Base-by-base conservation (phyloP, 2,329 filamentous ascomycete species). In the Pseudohalonectria lignicola region DNA sequence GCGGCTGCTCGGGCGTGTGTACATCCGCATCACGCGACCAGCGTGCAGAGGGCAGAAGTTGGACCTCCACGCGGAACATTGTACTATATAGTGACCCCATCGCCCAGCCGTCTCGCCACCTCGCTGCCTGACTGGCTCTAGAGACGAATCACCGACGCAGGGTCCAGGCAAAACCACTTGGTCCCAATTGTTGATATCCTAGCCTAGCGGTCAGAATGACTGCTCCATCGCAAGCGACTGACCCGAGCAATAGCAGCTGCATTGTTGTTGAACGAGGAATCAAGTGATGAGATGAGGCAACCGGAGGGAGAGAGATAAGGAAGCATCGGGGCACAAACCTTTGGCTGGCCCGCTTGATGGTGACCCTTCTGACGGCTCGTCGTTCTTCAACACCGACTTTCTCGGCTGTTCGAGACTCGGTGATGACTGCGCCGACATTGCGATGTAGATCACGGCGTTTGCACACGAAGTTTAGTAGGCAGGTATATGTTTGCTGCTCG, bases 321-420 rank as follows among this genome's bases (percentile, higher is more conserved):
- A 42, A 30, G 17, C 16, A 36, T 21, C 19, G 12, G 25, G 21
- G 37, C 12, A 63, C 62, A 42, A 50, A 69, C 65, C 65, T 63
- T 69, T 69, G 31, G 56, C 47, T 28, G 59, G 53, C 36, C 56
- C 55, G 43, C 54, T 60, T 28, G 57, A 49, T 10, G 63, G 55
- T 3, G 56, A 53, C 41, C 51, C 55, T 33, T 62, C 59, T 34
- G 34, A 47, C 34, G 67, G 64, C 36, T 64, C 61, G 21, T 69
- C 65, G 12, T 46, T 50, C 49, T 67, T 69, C 34, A 54, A 40
- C 12, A 50, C 51, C 17, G 52, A 53, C 40, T 49, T 47, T 23
- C 44, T 43, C 21, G 49, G 50, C 39, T 46, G 47, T 20, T 28
- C 31, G n/a, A 41, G 16, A 20, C 41, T 34, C 18, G 42, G 31